A percentile compares a stretch with the other conserved stretches of the same genome.
Evolutionary conservation across 169 alveolate genomes (phyloP).

Genomic region (Babesia ovata): DNA sequence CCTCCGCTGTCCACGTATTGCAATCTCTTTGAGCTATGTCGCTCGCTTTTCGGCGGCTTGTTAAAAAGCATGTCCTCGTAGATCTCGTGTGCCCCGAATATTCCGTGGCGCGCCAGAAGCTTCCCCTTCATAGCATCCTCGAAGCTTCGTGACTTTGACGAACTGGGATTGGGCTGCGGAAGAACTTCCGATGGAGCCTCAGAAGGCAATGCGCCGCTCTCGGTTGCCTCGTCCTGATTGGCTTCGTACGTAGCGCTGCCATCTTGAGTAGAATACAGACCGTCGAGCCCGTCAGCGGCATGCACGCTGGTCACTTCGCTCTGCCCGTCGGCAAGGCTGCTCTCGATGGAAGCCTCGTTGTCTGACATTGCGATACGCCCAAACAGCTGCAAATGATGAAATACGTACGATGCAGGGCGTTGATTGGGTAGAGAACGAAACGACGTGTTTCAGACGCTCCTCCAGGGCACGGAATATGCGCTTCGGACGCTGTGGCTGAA

Average conservation of each 20-base stretch:
- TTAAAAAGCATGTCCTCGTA: slow-evolving; percentile 55
- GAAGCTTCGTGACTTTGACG: not conserved
- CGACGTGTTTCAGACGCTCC: too few species aligned
- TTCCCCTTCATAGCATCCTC: slow-evolving; percentile 50
- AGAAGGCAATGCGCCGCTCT: not conserved
- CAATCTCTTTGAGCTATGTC: slow-evolving; percentile 46
- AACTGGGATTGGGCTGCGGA: not conserved
- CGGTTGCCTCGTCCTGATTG: not conserved
- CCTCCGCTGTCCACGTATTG: slow-evolving; percentile 31
- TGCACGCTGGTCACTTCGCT: slow-evolving; percentile 22
- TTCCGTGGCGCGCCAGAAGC: slow-evolving; percentile 58
- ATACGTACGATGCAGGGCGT: too few species aligned
- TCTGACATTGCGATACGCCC: slow-evolving; percentile 23
- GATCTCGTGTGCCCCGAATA: slow-evolving; percentile 59
- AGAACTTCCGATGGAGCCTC: not conserved
- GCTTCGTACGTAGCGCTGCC: not conserved
- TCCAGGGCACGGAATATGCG: too few species aligned
- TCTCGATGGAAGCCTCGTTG: slow-evolving; percentile 22
- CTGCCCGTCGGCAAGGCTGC: slow-evolving; percentile 35
- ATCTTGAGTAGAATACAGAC: not conserved
- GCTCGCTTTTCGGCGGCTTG: slow-evolving; percentile 35
- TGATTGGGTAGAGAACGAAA: too few species aligned
- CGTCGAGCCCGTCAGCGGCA: not conserved
- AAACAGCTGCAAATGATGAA: not conserved
- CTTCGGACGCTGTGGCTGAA: too few species aligned